Percentiles rank a stretch among this genome's conserved stretches.
These are phyloP conservation scores for Tolypocladium pustulatum DNA, from an alignment of 2,329 filamentous ascomycete species.

Conservation along the genomic window DNA sequence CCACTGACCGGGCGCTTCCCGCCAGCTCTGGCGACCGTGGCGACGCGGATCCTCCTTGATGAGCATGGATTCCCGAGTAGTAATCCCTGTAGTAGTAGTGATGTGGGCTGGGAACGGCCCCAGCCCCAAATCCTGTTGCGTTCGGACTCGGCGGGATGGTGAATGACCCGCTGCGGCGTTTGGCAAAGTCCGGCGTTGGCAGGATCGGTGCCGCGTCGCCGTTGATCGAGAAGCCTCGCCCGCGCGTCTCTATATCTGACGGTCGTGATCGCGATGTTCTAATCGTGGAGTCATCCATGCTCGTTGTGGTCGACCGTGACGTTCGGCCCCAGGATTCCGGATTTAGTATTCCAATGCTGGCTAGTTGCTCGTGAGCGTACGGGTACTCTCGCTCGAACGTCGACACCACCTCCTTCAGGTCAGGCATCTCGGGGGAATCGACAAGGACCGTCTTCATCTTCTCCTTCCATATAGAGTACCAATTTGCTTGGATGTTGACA, in stretches of 20 bases:
- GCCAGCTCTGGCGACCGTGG: slow-evolving; percentile 45
- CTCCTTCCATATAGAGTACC: slow-evolving; percentile 75
- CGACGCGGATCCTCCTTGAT: slow-evolving; percentile 46
- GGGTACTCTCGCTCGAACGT: slow-evolving; percentile 73
- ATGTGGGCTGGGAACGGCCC: slow-evolving; percentile 34
- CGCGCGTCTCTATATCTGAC: slow-evolving; percentile 37
- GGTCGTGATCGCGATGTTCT: slow-evolving; percentile 36
- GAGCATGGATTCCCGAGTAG: slow-evolving; percentile 25
- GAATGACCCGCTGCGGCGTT: slow-evolving; percentile 57
- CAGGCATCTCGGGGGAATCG: slow-evolving; percentile 49
- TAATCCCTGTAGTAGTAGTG: slow-evolving; percentile 48
- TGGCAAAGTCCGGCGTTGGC: slow-evolving; percentile 55
- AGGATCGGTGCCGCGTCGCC: slow-evolving; percentile 52
- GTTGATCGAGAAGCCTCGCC: slow-evolving; percentile 50
- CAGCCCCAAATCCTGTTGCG: slow-evolving; percentile 7
- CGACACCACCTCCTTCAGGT: slow-evolving; percentile 62
- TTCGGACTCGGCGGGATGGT: slow-evolving; percentile 43
- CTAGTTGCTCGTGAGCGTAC: slow-evolving; percentile 61
- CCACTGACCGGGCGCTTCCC: slow-evolving; percentile 36
- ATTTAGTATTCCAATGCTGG: slow-evolving; percentile 68
- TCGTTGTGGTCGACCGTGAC: slow-evolving; percentile 48
- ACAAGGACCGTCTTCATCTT: slow-evolving; percentile 70
- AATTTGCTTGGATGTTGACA: slow-evolving; percentile 71
- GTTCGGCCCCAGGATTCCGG: slow-evolving; percentile 51
- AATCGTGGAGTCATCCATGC: slow-evolving; percentile 38